Conservation (phyloP, 805 yeast species). For the Suhomyces sp. region DNA sequence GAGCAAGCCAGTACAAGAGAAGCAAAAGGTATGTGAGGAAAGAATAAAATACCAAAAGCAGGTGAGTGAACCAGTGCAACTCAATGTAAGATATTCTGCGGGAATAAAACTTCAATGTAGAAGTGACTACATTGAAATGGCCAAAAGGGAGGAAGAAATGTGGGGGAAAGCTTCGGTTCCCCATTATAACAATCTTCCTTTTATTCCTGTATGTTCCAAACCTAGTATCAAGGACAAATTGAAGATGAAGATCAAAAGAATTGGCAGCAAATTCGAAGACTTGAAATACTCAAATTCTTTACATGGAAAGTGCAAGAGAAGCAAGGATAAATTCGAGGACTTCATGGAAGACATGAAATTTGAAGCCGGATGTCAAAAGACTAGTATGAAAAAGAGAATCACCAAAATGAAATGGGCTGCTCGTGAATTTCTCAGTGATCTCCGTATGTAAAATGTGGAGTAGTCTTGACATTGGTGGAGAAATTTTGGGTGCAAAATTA, state of each 20-base stretch:
- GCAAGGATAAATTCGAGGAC: not conserved
- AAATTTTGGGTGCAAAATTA: not conserved
- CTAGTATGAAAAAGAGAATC: not conserved
- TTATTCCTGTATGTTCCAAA: not conserved
- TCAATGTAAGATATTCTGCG: not conserved
- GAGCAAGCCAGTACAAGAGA: not conserved
- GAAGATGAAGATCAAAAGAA: not conserved
- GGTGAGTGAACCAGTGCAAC: not conserved
- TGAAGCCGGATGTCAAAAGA: not conserved
- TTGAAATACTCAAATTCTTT: not conserved
- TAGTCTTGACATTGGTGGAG: too few relatives aligned
- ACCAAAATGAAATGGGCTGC: not conserved
- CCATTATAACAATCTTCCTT: not conserved
- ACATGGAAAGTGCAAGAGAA: not conserved
- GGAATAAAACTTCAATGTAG: not conserved
- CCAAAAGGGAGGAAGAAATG: not conserved
- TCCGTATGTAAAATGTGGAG: too few relatives aligned
- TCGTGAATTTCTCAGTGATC: not conserved
- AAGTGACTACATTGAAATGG: not conserved
- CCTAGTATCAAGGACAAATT: not conserved
- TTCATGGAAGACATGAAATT: not conserved
- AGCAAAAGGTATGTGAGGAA: not conserved
- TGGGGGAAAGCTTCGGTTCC: not conserved
- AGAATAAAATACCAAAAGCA: too few relatives aligned
- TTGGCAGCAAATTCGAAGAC: not conserved